Evolutionary conservation across 768 basidiomycete species (phyloP).

Genomic region (Termitomyces sp.): DNA sequence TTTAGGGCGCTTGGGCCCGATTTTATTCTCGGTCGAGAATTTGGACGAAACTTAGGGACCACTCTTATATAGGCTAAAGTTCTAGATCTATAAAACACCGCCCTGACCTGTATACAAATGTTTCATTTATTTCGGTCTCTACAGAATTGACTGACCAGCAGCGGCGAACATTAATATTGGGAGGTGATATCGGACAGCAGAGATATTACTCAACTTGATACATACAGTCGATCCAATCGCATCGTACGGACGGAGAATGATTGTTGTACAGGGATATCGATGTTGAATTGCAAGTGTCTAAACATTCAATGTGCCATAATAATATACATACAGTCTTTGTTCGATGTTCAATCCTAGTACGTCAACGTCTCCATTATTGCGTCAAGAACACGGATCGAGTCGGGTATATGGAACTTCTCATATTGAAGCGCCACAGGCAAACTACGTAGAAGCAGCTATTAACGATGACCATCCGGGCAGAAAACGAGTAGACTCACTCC

Average conservation of each 20-base stretch:
- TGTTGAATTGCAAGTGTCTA: neutral
- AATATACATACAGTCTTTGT: neutral
- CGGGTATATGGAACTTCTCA: constrained; percentile 92
- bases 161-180: neutral
- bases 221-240: neutral
- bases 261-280: neutral
- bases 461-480: neutral
- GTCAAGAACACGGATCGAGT: constrained; percentile 79
- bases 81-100: too few relatives aligned
- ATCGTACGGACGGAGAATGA: neutral
- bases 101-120: too few relatives aligned
- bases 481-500: constrained; percentile 66
- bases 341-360: constrained; percentile 37
- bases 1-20: neutral
- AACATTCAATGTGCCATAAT: neutral
- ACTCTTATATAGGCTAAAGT: too few relatives aligned
- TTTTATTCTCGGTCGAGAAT: too few relatives aligned
- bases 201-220: neutral
- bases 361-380: constrained; percentile 78
- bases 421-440: constrained; percentile 82
- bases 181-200: too few relatives aligned
- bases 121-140: neutral
- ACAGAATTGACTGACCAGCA: neutral
- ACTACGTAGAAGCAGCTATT: constrained; percentile 33
- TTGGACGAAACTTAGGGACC: too few relatives aligned